Conservation (phyloP, 1,284 basidiomycete genomes). For the Trichosporon sp. region DNA sequence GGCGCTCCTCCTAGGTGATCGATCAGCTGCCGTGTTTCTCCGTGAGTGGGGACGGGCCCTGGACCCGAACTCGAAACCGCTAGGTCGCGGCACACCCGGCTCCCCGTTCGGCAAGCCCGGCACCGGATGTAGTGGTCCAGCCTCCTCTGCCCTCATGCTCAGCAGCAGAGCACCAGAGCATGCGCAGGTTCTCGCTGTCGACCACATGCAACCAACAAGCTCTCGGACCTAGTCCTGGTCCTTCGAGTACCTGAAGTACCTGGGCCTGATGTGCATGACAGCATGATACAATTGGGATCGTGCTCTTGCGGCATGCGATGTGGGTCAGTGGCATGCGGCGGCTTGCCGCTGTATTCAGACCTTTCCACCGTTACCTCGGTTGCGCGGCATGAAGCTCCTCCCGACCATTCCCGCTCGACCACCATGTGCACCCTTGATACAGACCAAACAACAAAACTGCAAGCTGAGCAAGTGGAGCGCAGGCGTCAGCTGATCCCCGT, state of each 20-base stretch:
- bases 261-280: constrained; percentile 2
- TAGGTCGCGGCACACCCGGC: background rate
- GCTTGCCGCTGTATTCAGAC: background rate
- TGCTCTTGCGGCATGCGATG: background rate
- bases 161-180: background rate
- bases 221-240: background rate
- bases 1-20: no score
- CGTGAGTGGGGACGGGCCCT: no score
- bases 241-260: background rate
- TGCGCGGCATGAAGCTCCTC: background rate
- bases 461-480: background rate
- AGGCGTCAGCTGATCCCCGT: background rate
- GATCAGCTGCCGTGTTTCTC: background rate
- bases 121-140: background rate
- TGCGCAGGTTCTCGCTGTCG: no score
- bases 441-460: background rate
- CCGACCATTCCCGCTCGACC: background rate
- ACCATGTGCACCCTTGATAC: background rate
- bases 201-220: background rate
- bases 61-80: background rate
- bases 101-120: background rate
- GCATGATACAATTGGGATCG: constrained; percentile 2
- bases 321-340: background rate
- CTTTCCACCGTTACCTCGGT: background rate
- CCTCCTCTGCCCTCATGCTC: background rate